phyloP scores from a whole-genome alignment of 2,329 filamentous ascomycete species.

The Trichoderma aggressivum region DNA sequence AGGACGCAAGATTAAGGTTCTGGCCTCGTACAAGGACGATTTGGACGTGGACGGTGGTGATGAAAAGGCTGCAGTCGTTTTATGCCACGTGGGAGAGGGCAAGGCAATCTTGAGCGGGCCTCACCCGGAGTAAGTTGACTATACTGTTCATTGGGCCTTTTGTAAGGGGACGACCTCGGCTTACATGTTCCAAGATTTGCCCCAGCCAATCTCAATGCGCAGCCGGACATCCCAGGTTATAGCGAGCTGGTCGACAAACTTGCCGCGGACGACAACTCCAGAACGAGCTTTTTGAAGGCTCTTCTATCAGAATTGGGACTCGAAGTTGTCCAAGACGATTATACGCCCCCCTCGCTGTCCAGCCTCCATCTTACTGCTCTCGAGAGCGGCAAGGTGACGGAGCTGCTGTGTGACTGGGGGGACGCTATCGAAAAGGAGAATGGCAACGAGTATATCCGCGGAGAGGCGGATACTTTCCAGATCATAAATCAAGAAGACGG shows the following conservation, averaged over 20 bases:
- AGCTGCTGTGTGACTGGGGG: conserved; percentile 63
- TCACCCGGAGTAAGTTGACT: conserved; percentile 72
- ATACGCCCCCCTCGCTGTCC: conserved; percentile 74
- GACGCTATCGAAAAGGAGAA: conserved; percentile 65
- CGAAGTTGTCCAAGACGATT: conserved; percentile 66
- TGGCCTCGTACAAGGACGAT: conserved; percentile 75
- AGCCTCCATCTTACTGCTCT: conserved; percentile 76
- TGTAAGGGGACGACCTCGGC: neutral
- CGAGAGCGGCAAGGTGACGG: conserved; percentile 59
- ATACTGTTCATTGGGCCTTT: neutral
- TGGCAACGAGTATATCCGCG: conserved; percentile 69
- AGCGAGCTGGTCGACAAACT: conserved; percentile 65
- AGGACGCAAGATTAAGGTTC: conserved; percentile 67
- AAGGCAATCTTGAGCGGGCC: conserved; percentile 77
- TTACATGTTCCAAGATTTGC: conserved; percentile 65
- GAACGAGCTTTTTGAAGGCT: conserved; percentile 73
- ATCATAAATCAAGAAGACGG: conserved; percentile 64
- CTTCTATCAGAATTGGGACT: conserved; percentile 78
- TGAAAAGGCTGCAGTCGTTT: conserved; percentile 74
- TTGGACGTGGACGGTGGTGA: conserved; percentile 73
- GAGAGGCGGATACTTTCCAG: conserved; percentile 78
- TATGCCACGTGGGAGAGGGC: conserved; percentile 78
- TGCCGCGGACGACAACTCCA: conserved; percentile 63
- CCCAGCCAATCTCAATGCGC: conserved; percentile 68
- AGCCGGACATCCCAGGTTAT: conserved; percentile 66